Evolutionary conservation across 345 rosid species (phyloP).

Genomic region (Melaleuca quinquenervia): DNA sequence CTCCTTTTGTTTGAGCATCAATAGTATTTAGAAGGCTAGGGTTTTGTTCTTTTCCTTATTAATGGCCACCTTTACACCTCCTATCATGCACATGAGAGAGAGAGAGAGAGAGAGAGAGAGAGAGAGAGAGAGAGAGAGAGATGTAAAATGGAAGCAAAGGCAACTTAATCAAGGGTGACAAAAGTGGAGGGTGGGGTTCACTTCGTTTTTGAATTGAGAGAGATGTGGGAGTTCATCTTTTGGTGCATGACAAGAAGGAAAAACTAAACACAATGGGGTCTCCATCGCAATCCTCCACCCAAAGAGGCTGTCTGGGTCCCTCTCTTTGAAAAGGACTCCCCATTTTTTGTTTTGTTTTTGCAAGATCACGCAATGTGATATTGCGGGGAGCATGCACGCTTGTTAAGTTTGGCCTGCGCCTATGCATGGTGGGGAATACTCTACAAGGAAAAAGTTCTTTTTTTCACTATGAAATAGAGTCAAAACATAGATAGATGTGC

Average conservation of each 20-base stretch:
- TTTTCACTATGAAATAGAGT: neutral
- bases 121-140: conserved; percentile 12
- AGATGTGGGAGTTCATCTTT: conserved; percentile 8
- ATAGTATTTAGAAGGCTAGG: neutral
- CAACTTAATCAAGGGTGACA: conserved; percentile 24
- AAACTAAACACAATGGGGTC: conserved; percentile 18
- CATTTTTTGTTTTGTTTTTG: conserved; percentile 2
- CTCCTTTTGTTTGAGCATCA: neutral
- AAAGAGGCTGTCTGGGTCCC: conserved; percentile 1
- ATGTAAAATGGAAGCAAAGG: conserved; percentile 56
- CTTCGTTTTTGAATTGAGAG: neutral
- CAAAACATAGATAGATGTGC: neutral
- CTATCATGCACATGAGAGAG: conserved; percentile 7
- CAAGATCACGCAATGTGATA: conserved; percentile 16
- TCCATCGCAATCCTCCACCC: conserved; percentile 1
- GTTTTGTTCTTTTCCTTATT: neutral
- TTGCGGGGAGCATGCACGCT: neutral
- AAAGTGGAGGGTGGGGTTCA: conserved; percentile 26
- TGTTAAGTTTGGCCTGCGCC: neutral
- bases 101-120: neutral
- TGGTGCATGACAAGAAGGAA: conserved; percentile 28
- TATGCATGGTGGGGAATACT: neutral
- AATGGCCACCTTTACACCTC: conserved; percentile 11
- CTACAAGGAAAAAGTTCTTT: neutral
- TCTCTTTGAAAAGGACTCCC: conserved; percentile 9